These are phyloP conservation scores for Pythium scleroteichum DNA, from an alignment of 352 stramenopile genomes.

Conservation along the genomic window DNA sequence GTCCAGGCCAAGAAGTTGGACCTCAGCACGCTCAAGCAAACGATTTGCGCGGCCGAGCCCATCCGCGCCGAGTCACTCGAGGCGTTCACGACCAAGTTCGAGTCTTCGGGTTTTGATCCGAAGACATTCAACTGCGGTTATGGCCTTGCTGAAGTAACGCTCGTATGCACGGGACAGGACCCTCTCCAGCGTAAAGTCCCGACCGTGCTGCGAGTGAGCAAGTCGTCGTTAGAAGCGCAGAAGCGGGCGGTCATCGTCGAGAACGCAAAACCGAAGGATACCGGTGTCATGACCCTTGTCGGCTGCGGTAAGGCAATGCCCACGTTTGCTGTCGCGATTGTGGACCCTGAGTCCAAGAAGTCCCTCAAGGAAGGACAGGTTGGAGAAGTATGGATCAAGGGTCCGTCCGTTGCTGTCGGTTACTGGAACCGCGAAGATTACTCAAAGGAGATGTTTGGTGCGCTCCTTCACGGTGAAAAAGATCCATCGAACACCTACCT, in stretches of 20 bases:
- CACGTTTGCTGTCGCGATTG: conserved; percentile 68
- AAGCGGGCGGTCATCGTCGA: conserved; percentile 43
- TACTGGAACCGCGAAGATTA: conserved; percentile 77
- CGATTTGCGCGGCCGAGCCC: conserved; percentile 79
- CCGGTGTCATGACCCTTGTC: conserved; percentile 54
- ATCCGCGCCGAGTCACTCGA: conserved; percentile 79
- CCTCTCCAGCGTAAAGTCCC: conserved; percentile 47
- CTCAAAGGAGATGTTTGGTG: conserved; percentile 71
- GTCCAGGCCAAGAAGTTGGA: conserved; percentile 61
- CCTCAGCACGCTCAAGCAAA: conserved; percentile 64
- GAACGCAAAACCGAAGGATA: conserved; percentile 30
- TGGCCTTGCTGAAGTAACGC: conserved; percentile 77
- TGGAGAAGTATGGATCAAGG: conserved; percentile 94
- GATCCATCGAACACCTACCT: conserved; percentile 41
- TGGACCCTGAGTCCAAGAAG: conserved; percentile 63
- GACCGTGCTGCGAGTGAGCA: conserved; percentile 67
- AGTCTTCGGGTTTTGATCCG: conserved; percentile 52
- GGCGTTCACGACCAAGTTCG: conserved; percentile 72
- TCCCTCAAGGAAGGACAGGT: conserved; percentile 51
- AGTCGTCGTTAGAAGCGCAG: conserved; percentile 59
- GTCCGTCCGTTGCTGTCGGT: conserved; percentile 65
- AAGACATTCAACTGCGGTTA: conserved; percentile 85
- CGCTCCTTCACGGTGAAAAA: conserved; percentile 47
- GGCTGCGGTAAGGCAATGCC: conserved; percentile 82
- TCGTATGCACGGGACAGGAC: conserved; percentile 77